phyloP scores from a whole-genome alignment of 1,284 basidiomycete species.

The Boletus sp. region DNA sequence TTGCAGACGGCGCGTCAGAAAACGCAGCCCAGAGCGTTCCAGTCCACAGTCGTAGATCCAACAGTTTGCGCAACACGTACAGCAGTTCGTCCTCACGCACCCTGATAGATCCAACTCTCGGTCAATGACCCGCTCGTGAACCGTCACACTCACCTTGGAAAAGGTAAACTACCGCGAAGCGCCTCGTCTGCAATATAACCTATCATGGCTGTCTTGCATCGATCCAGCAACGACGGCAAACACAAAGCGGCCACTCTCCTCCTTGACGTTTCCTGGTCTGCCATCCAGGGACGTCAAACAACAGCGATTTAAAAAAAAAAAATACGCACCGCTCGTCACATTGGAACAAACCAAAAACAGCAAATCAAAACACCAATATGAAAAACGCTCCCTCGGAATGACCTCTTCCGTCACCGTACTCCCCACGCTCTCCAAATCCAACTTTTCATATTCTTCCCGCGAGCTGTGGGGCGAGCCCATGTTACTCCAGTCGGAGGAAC shows the following conservation, averaged over 20 bases:
- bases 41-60: conserved; percentile 64
- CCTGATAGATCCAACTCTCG: conserved; percentile 37
- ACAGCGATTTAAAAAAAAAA: neutral
- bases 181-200: conserved; percentile 80
- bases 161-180: conserved; percentile 79
- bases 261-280: conserved; percentile 58
- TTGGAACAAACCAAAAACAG: conserved; percentile 77
- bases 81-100: conserved; percentile 86
- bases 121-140: neutral
- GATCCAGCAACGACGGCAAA: conserved; percentile 66
- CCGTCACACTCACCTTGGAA: conserved; percentile 57
- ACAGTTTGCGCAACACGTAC: conserved; percentile 77
- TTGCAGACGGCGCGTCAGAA: conserved; percentile 57
- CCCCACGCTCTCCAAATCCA: conserved; percentile 45
- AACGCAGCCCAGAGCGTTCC: conserved; percentile 73
- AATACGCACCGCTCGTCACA: conserved; percentile 48
- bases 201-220: conserved; percentile 66
- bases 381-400: conserved; percentile 77
- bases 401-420: conserved; percentile 57
- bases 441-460: conserved; percentile 36
- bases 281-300: neutral
- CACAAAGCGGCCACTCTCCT: conserved; percentile 67
- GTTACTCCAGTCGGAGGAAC: conserved; percentile 6
- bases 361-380: conserved; percentile 93
- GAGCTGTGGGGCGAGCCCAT: conserved; percentile 11